Evolutionary conservation across 768 basidiomycete genomes (phyloP).

Genomic region (Filobasidium floriforme): DNA sequence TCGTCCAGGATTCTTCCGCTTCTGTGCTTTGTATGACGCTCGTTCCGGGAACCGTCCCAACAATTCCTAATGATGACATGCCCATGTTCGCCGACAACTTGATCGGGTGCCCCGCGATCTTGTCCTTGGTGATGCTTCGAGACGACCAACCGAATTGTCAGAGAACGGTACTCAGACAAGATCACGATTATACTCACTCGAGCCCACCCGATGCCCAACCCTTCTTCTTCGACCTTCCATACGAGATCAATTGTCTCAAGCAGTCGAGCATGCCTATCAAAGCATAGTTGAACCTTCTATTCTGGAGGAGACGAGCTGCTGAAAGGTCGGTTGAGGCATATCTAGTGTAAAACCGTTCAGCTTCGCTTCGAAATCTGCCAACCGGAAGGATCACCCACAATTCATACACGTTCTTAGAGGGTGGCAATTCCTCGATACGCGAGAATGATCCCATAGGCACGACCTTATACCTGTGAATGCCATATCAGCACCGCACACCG

Average conservation of each 20-base stretch:
- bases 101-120: constrained; percentile 89
- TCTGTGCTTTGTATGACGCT: constrained; percentile 20
- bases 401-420: constrained; percentile 63
- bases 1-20: constrained; percentile 92
- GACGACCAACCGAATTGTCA: too few relatives aligned
- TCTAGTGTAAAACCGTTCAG: constrained; percentile 19
- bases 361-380: background rate
- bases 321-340: constrained; percentile 92
- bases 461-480: constrained; percentile 63
- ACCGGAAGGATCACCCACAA: constrained; percentile 45
- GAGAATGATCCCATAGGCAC: constrained; percentile 94
- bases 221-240: constrained; percentile 66
- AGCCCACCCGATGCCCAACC: constrained; percentile 62
- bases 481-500: too few relatives aligned
- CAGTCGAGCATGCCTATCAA: constrained; percentile 97
- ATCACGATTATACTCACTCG: constrained; percentile 66
- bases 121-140: constrained; percentile 76
- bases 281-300: constrained; percentile 87
- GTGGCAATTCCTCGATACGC: constrained; percentile 59
- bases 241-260: constrained; percentile 80
- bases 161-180: too few relatives aligned
- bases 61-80: constrained; percentile 24
- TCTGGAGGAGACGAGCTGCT: constrained; percentile 79
- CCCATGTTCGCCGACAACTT: constrained; percentile 73
- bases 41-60: constrained; percentile 12